Evolutionary conservation across 257 asterid species (phyloP).

Genomic region (Nicotiana sylvestris): DNA sequence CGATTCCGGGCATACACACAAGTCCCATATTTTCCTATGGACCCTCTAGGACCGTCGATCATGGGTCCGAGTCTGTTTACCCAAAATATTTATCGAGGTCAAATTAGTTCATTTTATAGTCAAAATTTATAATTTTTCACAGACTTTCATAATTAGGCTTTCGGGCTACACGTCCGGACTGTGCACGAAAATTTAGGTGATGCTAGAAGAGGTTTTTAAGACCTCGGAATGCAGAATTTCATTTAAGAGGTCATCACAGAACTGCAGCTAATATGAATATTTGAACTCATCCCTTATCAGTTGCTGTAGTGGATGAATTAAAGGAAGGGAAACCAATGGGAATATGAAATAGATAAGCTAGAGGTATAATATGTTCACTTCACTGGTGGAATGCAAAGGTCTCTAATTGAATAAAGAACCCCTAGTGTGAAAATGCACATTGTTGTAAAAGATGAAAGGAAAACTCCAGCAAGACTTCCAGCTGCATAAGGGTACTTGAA

Average conservation of each 20-base stretch:
- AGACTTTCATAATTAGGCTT: too few species aligned
- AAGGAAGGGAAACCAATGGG: constrained; percentile 73
- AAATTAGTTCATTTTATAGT: too few species aligned
- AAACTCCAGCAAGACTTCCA: constrained; percentile 74
- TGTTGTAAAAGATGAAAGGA: constrained; percentile 63
- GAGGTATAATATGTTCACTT: constrained; percentile 32
- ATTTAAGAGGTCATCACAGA: constrained; percentile 2
- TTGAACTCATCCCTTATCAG: constrained; percentile 58
- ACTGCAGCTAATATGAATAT: constrained; percentile 59
- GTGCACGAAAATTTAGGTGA: too few species aligned
- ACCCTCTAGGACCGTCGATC: too few species aligned
- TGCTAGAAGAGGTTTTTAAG: too few species aligned
- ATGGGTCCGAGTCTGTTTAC: too few species aligned
- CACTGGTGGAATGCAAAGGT: constrained; percentile 41
- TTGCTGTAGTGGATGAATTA: constrained; percentile 60
- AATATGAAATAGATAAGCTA: constrained; percentile 68
- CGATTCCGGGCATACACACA: too few species aligned
- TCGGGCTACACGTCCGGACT: too few species aligned
- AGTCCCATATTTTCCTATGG: too few species aligned
- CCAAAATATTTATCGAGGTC: too few species aligned
- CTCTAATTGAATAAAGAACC: constrained; percentile 59
- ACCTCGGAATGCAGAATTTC: too few species aligned
- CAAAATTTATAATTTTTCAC: too few species aligned
- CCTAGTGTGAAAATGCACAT: constrained; percentile 69
- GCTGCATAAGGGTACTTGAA: constrained; percentile 75